These are phyloP conservation scores for Melaleuca quinquenervia DNA, from an alignment of 345 rosid species.

Conservation along the genomic window DNA sequence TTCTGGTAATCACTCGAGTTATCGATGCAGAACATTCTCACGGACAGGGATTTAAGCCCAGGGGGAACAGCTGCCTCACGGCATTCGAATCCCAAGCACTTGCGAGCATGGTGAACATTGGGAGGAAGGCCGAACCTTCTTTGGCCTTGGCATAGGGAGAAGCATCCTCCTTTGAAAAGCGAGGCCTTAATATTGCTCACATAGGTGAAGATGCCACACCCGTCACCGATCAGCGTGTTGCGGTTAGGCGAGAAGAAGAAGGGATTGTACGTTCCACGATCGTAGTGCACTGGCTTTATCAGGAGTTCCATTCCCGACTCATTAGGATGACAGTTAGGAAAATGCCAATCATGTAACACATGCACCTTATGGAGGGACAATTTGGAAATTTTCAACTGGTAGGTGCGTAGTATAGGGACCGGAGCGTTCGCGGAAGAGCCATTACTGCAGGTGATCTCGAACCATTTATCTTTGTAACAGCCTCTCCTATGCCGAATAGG, in stretches of 20 bases:
- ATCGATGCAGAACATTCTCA: background rate
- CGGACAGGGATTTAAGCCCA: background rate
- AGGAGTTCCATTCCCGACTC: background rate
- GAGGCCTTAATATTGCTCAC: background rate
- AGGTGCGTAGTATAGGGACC: background rate
- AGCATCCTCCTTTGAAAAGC: background rate
- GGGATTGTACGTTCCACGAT: background rate
- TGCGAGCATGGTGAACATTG: background rate
- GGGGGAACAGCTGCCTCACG: background rate
- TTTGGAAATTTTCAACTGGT: background rate
- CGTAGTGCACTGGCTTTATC: background rate
- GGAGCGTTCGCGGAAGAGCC: background rate
- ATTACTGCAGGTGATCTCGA: conserved; percentile 1
- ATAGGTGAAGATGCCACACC: conserved; percentile 3
- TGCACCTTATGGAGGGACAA: background rate
- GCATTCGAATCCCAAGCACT: conserved; percentile 6
- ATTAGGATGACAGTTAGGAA: background rate
- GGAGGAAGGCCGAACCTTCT: background rate
- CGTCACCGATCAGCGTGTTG: conserved; percentile 1
- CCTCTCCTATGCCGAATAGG: conserved; percentile 6
- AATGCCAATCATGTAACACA: background rate
- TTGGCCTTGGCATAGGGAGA: background rate
- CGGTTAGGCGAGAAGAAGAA: background rate
- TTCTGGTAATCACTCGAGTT: background rate
- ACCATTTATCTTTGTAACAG: conserved; percentile 1